Evolutionary conservation across 306 rosid genomes (phyloP).

Genomic region (Delonix regia): DNA sequence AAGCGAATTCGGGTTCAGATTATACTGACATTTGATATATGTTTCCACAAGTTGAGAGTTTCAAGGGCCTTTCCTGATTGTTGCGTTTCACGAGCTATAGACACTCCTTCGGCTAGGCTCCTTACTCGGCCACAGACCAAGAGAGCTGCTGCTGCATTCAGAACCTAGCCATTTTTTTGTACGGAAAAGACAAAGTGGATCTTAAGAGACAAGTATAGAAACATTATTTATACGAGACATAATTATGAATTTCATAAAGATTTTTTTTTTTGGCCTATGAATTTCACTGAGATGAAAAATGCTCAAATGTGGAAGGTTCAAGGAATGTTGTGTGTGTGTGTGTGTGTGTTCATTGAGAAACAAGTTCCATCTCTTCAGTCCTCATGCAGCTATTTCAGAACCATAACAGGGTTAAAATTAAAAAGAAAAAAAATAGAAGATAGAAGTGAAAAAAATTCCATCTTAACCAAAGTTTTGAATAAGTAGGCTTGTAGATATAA

Average conservation of each 20-base stretch:
- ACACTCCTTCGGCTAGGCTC: constrained; percentile 70
- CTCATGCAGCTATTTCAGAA: not conserved
- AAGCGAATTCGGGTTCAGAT: not conserved
- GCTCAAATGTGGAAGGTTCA: no score
- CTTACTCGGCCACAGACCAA: constrained; percentile 68
- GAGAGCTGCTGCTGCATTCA: constrained; percentile 90
- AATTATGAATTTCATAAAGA: constrained; percentile 9
- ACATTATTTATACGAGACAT: constrained; percentile 19
- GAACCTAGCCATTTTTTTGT: constrained; percentile 52
- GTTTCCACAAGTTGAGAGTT: constrained; percentile 70
- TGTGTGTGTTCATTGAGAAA: no score
- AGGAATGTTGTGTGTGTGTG: no score
- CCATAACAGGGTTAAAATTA: not conserved
- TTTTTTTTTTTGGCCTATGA: no score
- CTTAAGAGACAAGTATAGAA: not conserved
- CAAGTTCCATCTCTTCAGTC: not conserved
- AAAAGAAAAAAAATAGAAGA: not conserved
- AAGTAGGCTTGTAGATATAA: not conserved
- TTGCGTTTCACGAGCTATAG: constrained; percentile 76
- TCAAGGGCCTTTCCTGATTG: constrained; percentile 75
- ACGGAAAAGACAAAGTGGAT: constrained; percentile 23
- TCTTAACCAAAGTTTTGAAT: constrained; percentile 27
- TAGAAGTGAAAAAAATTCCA: constrained; percentile 15
- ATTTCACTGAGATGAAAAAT: no score
- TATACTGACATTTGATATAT: constrained; percentile 66